phyloP scores from a whole-genome alignment of 2,329 filamentous ascomycete genomes.

The Colletotrichum orbiculare region DNA sequence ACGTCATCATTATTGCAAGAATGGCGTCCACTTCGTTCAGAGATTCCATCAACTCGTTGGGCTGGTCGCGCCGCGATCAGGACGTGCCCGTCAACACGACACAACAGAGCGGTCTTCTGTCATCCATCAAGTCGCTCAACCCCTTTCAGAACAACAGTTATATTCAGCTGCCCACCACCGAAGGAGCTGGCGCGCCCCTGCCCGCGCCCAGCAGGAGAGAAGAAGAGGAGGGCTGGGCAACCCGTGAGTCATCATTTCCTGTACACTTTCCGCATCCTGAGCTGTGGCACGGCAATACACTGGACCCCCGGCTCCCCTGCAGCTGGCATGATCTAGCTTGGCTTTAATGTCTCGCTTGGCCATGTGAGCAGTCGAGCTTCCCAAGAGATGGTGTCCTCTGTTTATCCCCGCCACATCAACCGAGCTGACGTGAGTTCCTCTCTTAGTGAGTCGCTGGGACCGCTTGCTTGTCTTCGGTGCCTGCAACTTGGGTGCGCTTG shows the following conservation, averaged over 20 bases:
- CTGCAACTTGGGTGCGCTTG: constrained; percentile 88
- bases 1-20: constrained; percentile 37
- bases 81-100: constrained; percentile 81
- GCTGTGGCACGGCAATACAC: constrained; percentile 15
- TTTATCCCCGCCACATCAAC: constrained; percentile 37
- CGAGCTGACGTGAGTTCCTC: constrained; percentile 44
- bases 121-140: constrained; percentile 85
- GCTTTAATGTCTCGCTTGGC: constrained; percentile 43
- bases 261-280: constrained; percentile 39
- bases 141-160: constrained; percentile 89
- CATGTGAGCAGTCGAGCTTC: constrained; percentile 50
- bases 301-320: constrained; percentile 49
- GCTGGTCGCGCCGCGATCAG: constrained; percentile 88
- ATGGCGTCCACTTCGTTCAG: constrained; percentile 93
- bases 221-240: constrained; percentile 96
- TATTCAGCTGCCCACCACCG: constrained; percentile 88
- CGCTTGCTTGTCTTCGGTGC: constrained; percentile 90
- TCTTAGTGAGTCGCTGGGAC: constrained; percentile 95
- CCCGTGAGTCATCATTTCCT: constrained; percentile 74
- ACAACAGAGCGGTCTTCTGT: constrained; percentile 78
- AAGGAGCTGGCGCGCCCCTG: constrained; percentile 84
- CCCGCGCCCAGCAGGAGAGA: constrained; percentile 87
- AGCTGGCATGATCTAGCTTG: constrained; percentile 57
- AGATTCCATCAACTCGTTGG: constrained; percentile 93
- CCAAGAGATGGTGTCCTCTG: constrained; percentile 37